phyloP scores from a whole-genome alignment of 139 green algal genomes.

The Chlorella sp. region DNA sequence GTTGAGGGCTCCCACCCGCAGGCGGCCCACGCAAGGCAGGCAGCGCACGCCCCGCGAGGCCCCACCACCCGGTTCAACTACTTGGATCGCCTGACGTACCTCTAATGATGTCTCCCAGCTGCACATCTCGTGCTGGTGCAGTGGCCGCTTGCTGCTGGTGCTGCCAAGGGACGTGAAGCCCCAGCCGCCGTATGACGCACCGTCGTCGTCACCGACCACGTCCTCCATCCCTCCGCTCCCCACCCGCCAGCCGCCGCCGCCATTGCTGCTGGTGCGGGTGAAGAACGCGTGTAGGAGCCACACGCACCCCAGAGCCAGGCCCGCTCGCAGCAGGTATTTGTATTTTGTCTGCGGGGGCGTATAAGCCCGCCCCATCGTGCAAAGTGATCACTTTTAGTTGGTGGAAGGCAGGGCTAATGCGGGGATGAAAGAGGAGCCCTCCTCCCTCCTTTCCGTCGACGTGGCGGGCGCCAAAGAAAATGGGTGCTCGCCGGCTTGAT shows the following conservation, averaged over 20 bases:
- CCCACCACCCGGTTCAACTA: no score
- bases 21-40: no score
- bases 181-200: background rate
- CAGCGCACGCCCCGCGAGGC: background rate
- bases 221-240: background rate
- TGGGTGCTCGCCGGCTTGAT: no score
- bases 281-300: background rate
- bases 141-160: background rate
- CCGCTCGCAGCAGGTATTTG: background rate
- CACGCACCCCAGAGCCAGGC: background rate
- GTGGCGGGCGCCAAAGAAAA: no score
- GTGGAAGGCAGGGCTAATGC: no score
- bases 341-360: background rate
- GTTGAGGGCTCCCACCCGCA: background rate
- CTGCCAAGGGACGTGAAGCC: background rate
- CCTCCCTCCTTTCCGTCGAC: no score
- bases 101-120: constrained; percentile 8
- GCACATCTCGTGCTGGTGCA: constrained; percentile 23
- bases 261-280: background rate
- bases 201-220: background rate
- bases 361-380: background rate
- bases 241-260: background rate
- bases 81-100: background rate
- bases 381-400: background rate
- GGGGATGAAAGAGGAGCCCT: no score